Evolutionary conservation across 1,284 basidiomycete genomes (phyloP).

Genomic region (Irpex sp.): DNA sequence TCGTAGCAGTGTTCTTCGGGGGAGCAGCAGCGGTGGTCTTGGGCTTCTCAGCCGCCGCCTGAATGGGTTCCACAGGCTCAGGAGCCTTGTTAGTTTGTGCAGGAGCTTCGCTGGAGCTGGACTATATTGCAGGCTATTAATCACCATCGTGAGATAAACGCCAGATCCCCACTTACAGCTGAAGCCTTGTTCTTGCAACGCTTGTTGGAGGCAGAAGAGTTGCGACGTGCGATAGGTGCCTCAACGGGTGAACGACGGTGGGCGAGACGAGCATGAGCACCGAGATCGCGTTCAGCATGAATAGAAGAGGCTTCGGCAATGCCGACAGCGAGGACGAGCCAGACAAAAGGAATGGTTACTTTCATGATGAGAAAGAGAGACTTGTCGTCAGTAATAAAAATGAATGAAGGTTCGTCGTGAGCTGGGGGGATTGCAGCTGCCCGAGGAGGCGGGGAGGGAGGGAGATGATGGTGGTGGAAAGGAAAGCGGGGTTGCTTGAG

Average conservation of each 20-base stretch:
- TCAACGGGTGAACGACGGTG: conserved; percentile 27
- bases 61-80: not conserved
- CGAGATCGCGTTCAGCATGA: conserved; percentile 30
- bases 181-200: conserved; percentile 13
- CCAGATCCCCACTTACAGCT: conserved; percentile 1
- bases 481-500: conserved; percentile 1
- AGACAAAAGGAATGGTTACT: conserved; percentile 32
- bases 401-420: conserved; percentile 2
- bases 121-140: not conserved
- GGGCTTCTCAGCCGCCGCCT: not conserved
- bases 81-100: not conserved
- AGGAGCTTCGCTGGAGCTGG: not conserved
- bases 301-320: conserved; percentile 34
- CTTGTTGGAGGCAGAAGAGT: conserved; percentile 2
- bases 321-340: conserved; percentile 35
- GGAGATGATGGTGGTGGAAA: not conserved
- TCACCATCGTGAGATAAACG: not conserved
- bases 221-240: conserved; percentile 2
- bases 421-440: not conserved
- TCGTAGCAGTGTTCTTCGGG: not conserved
- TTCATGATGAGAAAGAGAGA: conserved; percentile 26
- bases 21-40: not conserved
- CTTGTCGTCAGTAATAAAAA: conserved; percentile 8
- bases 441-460: conserved; percentile 2
- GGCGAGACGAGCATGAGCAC: conserved; percentile 3